These are phyloP conservation scores for Neospermospora avenae DNA, from an alignment of 2,329 filamentous ascomycete species.

Conservation along the genomic window DNA sequence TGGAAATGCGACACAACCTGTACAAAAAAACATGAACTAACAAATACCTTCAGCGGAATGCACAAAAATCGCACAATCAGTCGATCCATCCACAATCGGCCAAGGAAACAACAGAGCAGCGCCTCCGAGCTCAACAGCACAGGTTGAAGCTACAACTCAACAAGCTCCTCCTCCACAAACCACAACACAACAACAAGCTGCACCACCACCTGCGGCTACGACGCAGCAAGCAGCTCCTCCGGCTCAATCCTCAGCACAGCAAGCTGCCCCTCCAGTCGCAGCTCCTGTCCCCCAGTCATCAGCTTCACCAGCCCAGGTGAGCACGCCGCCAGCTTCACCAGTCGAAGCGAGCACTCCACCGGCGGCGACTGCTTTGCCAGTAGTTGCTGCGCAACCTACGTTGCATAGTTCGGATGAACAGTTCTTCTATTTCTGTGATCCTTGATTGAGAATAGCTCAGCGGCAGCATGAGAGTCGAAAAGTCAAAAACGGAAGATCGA, in stretches of 20 bases:
- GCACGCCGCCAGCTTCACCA: neutral
- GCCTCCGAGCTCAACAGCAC: neutral
- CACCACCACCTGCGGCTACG: neutral
- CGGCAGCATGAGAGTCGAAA: neutral
- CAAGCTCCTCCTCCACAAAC: neutral
- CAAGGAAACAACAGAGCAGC: neutral
- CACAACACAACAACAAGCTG: no score
- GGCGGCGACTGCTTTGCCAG: neutral
- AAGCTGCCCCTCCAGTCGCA: neutral
- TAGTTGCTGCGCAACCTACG: neutral
- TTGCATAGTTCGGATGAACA: conserved; percentile 19
- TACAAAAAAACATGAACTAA: neutral
- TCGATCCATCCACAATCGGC: neutral
- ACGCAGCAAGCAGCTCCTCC: neutral
- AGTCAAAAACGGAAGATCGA: neutral
- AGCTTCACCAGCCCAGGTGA: neutral
- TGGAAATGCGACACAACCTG: neutral
- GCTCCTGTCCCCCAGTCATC: neutral
- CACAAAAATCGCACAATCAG: neutral
- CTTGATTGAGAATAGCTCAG: neutral
- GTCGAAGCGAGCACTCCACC: neutral
- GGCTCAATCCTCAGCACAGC: neutral
- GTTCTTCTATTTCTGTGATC: conserved; percentile 25
- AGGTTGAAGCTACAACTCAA: neutral
- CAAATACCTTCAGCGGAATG: neutral